Percentiles rank a stretch among this genome's conserved stretches.
Conservation (phyloP, 2,329 filamentous ascomycete genomes). For the Tolypocladium nubicola region DNA sequence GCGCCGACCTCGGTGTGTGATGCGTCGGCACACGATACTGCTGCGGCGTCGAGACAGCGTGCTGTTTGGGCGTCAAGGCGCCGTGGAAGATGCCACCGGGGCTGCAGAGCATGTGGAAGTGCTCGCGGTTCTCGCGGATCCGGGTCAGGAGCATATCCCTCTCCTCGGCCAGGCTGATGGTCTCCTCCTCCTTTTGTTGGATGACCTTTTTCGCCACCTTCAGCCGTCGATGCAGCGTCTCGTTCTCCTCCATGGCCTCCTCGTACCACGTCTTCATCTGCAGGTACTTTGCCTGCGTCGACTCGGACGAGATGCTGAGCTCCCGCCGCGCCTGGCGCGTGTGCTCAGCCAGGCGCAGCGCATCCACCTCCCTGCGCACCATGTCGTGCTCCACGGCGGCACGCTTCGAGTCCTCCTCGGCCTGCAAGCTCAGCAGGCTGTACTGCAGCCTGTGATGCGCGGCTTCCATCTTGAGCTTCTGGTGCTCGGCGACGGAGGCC, state of each 20-base stretch:
- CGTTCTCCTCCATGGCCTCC: conserved; percentile 55
- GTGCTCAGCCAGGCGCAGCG: conserved; percentile 65
- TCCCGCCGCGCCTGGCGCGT: conserved; percentile 49
- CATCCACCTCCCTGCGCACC: conserved; percentile 78
- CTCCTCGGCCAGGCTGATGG: conserved; percentile 60
- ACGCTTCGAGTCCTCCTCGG: conserved; percentile 73
- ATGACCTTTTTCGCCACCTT: conserved; percentile 69
- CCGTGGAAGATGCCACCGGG: conserved; percentile 59
- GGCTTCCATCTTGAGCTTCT: conserved; percentile 64
- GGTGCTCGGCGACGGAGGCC: conserved; percentile 42
- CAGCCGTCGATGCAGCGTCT: conserved; percentile 51
- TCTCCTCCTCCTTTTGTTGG: conserved; percentile 65
- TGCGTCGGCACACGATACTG: conserved; percentile 35
- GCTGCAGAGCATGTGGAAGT: conserved; percentile 69
- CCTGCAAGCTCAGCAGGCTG: conserved; percentile 73
- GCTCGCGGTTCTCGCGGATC: conserved; percentile 82
- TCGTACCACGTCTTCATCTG: conserved; percentile 59
- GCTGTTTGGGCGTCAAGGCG: conserved; percentile 47
- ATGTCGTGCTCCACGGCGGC: conserved; percentile 88
- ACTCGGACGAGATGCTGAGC: conserved; percentile 39
- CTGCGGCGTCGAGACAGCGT: conserved; percentile 33
- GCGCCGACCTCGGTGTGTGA: conserved; percentile 35
- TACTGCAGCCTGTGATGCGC: conserved; percentile 89
- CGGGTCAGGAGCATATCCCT: conserved; percentile 68
- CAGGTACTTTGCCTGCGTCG: conserved; percentile 41